Base-by-base conservation (phyloP, 257 asterid genomes). In the Solanum gracilifrons region DNA sequence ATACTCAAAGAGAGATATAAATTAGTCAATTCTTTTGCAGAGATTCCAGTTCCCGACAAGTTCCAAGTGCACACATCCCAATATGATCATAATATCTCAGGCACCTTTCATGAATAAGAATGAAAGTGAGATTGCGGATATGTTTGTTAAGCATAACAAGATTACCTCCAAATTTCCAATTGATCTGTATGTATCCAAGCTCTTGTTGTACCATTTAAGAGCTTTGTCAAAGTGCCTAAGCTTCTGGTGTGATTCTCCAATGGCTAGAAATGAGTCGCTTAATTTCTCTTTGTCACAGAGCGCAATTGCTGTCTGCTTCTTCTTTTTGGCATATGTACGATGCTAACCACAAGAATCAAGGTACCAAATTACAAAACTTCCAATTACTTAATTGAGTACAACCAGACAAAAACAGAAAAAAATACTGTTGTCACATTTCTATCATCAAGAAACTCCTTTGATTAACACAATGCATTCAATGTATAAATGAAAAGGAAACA, bases 141-240 rank as follows among this genome's bases (percentile, higher is more conserved):
- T 29, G 82, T 43, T 18, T 32, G 43, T 35, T 77, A 6, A 74
- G 46, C 69, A 4, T 58, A n/a, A 84, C 29, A 58, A 82, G 77
- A 69, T 43, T 89, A 97, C 99, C 99, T 97, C 99, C 94, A 94
- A 92, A 90, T 92, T 95, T 86, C 98, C 98, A 90, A 97, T 96
- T 84, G 83, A 87, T 87, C 85, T 87, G 92, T 88, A 97, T 84
- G 90, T 88, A 87, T 95, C 94, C 99, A 94, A 93, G 84, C 96
- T 94, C 92, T 93, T 95, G 86, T 87, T 88, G 92, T 91, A 93
- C 99, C 99, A 97, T 87, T 93, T 92, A 66, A 92, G 95, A 87
- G 99, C 98, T 90, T 93, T 87, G 58, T 84, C 84, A 89, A 93
- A 95, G 82, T 90, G 87, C 84, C 98, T 94, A 87, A 95, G 96